Percentiles rank a stretch among this genome's conserved stretches.
These are phyloP conservation scores for Endothia cerciana DNA, from an alignment of 2,329 filamentous ascomycete species.

Conservation along the genomic window DNA sequence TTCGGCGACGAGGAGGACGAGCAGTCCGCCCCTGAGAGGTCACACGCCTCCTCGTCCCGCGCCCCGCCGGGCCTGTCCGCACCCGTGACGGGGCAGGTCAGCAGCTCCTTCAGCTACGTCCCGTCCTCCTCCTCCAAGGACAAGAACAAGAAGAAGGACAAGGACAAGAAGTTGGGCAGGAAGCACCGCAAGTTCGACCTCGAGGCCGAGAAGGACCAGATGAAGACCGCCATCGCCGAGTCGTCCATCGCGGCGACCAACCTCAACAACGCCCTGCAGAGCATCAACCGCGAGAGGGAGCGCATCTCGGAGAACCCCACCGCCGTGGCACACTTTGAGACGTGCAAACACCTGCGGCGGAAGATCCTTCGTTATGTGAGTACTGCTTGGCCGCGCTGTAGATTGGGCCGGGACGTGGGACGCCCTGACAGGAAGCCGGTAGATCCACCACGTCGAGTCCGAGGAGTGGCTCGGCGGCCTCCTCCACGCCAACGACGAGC, in stretches of 20 bases:
- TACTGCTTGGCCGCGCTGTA: conserved; percentile 24
- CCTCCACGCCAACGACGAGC: conserved; percentile 91
- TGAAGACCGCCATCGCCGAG: conserved; percentile 87
- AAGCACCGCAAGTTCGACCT: conserved; percentile 75
- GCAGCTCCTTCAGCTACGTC: conserved; percentile 49
- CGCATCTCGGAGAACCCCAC: conserved; percentile 83
- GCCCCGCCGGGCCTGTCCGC: conserved; percentile 27
- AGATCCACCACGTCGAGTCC: conserved; percentile 87
- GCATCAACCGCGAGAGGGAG: conserved; percentile 87
- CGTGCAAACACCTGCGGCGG: conserved; percentile 81
- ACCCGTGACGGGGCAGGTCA: conserved; percentile 36
- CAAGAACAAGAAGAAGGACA: conserved; percentile 46
- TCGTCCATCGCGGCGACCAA: conserved; percentile 91
- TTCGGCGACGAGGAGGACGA: conserved; percentile 70
- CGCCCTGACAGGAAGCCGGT: not conserved
- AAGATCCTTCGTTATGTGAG: conserved; percentile 82
- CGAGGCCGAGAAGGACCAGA: conserved; percentile 82
- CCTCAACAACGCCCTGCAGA: conserved; percentile 81
- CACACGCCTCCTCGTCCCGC: conserved; percentile 37
- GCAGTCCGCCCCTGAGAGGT: conserved; percentile 40
- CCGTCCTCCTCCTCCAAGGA: conserved; percentile 44
- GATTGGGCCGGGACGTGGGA: too few relatives aligned
- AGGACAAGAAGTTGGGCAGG: conserved; percentile 58
- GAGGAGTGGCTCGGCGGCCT: conserved; percentile 92
- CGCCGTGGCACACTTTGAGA: conserved; percentile 78